phyloP scores from a whole-genome alignment of 768 basidiomycete species.

The Podaxis sp. region DNA sequence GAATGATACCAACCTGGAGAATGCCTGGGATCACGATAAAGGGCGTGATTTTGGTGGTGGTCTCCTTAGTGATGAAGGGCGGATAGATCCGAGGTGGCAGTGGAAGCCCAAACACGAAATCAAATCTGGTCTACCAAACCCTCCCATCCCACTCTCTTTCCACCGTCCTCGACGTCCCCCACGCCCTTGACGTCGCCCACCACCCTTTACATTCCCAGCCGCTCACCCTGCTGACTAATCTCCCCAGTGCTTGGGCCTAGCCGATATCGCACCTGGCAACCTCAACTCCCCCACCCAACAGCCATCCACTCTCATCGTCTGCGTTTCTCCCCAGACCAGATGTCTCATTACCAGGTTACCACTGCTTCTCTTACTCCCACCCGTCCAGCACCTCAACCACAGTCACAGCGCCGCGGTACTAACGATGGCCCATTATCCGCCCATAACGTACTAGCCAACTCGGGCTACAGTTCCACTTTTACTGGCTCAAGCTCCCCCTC shows the following conservation, averaged over 20 bases:
- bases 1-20: background rate
- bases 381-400: slow-evolving; percentile 73
- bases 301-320: slow-evolving; percentile 7
- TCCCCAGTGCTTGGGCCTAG: background rate
- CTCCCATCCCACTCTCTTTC: slow-evolving; percentile 2
- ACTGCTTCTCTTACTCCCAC: slow-evolving; percentile 67
- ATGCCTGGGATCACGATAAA: background rate
- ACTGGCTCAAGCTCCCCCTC: slow-evolving; percentile 46
- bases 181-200: background rate
- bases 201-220: background rate
- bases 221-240: background rate
- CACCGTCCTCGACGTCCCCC: background rate
- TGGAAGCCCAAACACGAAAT: slow-evolving; percentile 11
- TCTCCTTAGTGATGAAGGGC: slow-evolving; percentile 17
- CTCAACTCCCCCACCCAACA: background rate
- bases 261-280: background rate
- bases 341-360: slow-evolving; percentile 36
- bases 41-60: background rate
- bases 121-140: background rate
- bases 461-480: slow-evolving; percentile 60
- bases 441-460: slow-evolving; percentile 40
- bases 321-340: slow-evolving; percentile 11
- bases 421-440: slow-evolving; percentile 28
- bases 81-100: slow-evolving; percentile 17
- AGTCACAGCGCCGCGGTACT: slow-evolving; percentile 44